Percentiles rank a stretch among this genome's conserved stretches.
These are phyloP conservation scores for Saturnispora besseyi DNA, from an alignment of 805 yeast genomes.

Conservation along the genomic window DNA sequence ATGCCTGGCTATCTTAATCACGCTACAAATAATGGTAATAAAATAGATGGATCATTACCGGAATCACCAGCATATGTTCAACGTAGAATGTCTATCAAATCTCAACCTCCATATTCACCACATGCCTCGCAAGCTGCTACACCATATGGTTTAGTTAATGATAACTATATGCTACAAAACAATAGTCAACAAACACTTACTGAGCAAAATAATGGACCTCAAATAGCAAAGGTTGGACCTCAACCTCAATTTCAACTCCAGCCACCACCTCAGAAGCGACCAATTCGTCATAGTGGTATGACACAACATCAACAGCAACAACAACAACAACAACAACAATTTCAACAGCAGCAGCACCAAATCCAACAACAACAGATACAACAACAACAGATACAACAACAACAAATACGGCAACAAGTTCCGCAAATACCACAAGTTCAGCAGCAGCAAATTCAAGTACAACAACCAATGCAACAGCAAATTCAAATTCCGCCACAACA, in stretches of 20 bases:
- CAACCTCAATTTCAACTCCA: constrained; percentile 7
- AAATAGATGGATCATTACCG: not conserved
- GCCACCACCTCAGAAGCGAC: constrained; percentile 3
- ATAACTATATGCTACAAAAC: not conserved
- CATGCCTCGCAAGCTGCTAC: not conserved
- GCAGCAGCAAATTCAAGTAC: constrained; percentile 10
- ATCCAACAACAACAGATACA: constrained; percentile 9
- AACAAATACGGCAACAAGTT: constrained; percentile 10
- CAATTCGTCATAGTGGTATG: not conserved
- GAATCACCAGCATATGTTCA: not conserved
- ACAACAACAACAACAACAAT: constrained; percentile 11
- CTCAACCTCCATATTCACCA: not conserved
- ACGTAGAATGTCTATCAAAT: not conserved
- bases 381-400: constrained; percentile 11
- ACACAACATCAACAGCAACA: constrained; percentile 9
- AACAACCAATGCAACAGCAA: not conserved
- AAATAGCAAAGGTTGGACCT: not conserved
- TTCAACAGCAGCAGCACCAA: constrained; percentile 6
- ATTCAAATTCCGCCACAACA: not conserved
- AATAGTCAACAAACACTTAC: not conserved
- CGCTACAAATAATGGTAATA: not conserved
- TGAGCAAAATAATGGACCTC: not conserved
- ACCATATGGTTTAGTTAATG: not conserved
- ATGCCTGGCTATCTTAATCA: not conserved
- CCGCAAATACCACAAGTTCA: constrained; percentile 12